Evolutionary conservation across 2,329 filamentous ascomycete species (phyloP).

Genomic region (Stachybotrys elegans): DNA sequence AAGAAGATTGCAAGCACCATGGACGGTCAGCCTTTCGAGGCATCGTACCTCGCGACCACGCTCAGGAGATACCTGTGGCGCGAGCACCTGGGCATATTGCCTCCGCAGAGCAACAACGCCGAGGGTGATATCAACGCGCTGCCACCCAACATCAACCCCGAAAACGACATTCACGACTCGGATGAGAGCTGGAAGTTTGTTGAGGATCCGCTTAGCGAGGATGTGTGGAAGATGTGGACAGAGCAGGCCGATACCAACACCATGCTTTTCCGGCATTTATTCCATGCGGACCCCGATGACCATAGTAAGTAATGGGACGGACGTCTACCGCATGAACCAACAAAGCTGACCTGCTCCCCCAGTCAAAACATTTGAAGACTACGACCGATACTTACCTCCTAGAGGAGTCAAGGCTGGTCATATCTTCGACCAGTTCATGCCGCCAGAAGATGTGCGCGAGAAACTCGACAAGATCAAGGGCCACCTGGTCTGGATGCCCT

Average conservation of each 20-base stretch:
- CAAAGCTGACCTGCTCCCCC: conserved; percentile 8
- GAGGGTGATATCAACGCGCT: conserved; percentile 66
- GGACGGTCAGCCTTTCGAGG: conserved; percentile 72
- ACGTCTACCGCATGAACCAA: neutral
- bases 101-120: conserved; percentile 65
- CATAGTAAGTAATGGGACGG: conserved; percentile 47
- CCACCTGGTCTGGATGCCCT: conserved; percentile 92
- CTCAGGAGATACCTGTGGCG: conserved; percentile 81
- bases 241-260: conserved; percentile 66
- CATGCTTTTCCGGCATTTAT: conserved; percentile 69
- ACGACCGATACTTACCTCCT: conserved; percentile 70
- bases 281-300: conserved; percentile 87
- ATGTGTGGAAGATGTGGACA: conserved; percentile 67
- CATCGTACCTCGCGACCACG: conserved; percentile 76
- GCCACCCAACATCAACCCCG: conserved; percentile 61
- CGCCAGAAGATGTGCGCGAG: conserved; percentile 63
- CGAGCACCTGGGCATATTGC: conserved; percentile 81
- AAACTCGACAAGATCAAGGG: conserved; percentile 79
- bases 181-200: conserved; percentile 62
- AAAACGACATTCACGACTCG: conserved; percentile 57
- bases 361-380: conserved; percentile 87
- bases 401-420: conserved; percentile 76
- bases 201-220: conserved; percentile 63
- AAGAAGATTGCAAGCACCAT: conserved; percentile 66
- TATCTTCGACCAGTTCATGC: conserved; percentile 75